Conservation (phyloP, 2,329 filamentous ascomycete species). For the Botrytis fabae region DNA sequence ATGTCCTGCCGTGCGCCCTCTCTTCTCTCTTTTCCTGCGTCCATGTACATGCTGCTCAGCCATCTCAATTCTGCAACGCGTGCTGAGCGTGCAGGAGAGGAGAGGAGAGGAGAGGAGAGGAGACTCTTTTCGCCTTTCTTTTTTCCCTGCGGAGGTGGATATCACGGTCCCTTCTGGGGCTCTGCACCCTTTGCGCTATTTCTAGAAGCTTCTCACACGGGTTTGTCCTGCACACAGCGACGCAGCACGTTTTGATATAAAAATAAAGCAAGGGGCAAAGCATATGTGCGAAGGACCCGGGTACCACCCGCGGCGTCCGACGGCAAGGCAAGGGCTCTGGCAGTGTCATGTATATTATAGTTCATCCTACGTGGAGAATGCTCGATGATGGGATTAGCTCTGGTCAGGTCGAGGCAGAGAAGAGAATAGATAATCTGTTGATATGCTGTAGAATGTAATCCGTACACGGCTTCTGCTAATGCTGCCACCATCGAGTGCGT, state of each 20-base stretch:
- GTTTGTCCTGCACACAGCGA: not conserved
- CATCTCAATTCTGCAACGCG: slow-evolving; percentile 6
- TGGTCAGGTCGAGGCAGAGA: not conserved
- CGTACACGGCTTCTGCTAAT: not conserved
- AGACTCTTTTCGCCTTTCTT: not conserved
- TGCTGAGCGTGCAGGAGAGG: not conserved
- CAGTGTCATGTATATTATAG: not conserved
- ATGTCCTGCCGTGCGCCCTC: not conserved
- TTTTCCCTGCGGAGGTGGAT: not conserved
- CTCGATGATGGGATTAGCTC: not conserved
- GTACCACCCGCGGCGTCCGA: not conserved
- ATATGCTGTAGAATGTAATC: not conserved
- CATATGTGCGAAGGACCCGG: not conserved
- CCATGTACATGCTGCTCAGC: not conserved
- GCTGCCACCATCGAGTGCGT: no score
- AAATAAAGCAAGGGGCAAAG: not conserved
- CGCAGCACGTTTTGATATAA: not conserved
- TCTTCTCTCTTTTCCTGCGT: no score
- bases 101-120: not conserved
- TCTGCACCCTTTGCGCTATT: not conserved
- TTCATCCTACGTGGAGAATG: slow-evolving; percentile 10
- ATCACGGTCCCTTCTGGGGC: not conserved
- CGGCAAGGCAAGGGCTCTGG: not conserved
- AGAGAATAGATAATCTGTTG: not conserved
- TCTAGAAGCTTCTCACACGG: slow-evolving; percentile 6